Conservation (phyloP, 2,329 filamentous ascomycete species). For the Aspergillus awamori region DNA sequence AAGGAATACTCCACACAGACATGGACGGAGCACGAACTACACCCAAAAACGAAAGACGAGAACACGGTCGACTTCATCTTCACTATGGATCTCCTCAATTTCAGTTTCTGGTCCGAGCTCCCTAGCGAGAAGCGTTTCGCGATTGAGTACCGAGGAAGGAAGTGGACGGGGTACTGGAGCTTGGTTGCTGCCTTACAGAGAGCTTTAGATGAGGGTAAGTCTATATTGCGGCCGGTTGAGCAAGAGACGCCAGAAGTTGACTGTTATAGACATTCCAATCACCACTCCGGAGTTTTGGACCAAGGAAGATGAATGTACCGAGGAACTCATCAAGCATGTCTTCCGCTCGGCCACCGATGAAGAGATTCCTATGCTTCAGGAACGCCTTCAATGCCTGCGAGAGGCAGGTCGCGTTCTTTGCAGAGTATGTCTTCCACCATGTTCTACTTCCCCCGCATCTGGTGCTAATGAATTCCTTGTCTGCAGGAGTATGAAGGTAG, state of each 20-base stretch:
- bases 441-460: neutral
- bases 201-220: conserved; percentile 80
- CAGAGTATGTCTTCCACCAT: conserved; percentile 57
- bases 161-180: conserved; percentile 95
- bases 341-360: conserved; percentile 87
- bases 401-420: conserved; percentile 81
- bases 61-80: conserved; percentile 89
- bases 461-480: conserved; percentile 3
- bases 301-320: conserved; percentile 72
- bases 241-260: conserved; percentile 16
- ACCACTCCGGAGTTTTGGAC: conserved; percentile 88
- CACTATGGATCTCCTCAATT: conserved; percentile 95
- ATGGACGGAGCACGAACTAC: conserved; percentile 87
- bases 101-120: conserved; percentile 89
- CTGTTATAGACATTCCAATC: conserved; percentile 72
- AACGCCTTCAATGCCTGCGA: conserved; percentile 76
- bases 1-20: conserved; percentile 80
- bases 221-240: conserved; percentile 5
- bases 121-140: conserved; percentile 73
- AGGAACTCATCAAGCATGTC: conserved; percentile 72
- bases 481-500: conserved; percentile 72
- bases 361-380: conserved; percentile 78
- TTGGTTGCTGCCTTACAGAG: conserved; percentile 84
- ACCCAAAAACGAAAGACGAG: conserved; percentile 81
- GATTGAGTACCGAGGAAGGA: conserved; percentile 76